phyloP scores from a whole-genome alignment of 2,329 filamentous ascomycete genomes.

The Pestalotiopsis sp. region DNA sequence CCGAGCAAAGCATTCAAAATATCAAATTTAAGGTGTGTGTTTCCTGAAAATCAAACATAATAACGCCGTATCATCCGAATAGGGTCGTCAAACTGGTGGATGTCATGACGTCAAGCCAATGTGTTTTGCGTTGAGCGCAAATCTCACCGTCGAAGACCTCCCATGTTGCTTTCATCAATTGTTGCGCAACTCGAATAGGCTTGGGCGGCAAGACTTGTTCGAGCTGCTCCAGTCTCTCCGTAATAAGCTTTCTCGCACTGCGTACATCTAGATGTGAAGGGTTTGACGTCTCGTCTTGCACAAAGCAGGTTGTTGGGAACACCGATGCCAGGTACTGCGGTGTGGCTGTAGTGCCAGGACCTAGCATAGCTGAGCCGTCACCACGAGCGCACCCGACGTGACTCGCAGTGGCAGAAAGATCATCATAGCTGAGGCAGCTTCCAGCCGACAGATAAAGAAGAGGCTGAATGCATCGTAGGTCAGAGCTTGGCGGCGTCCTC shows the following conservation, averaged over 20 bases:
- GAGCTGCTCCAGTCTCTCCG: slow-evolving; percentile 1
- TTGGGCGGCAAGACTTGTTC: slow-evolving; percentile 5
- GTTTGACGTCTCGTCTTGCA: not conserved
- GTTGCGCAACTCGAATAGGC: slow-evolving; percentile 1
- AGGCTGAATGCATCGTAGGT: slow-evolving; percentile 7
- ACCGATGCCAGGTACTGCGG: not conserved
- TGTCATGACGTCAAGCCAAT: slow-evolving; percentile 9
- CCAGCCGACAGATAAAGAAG: slow-evolving; percentile 5
- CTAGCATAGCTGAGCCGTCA: not conserved
- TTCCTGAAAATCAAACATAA: not conserved
- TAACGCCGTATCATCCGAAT: not conserved
- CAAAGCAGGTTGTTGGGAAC: not conserved
- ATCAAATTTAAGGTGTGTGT: not conserved
- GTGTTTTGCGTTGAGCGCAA: not conserved
- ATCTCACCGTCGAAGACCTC: slow-evolving; percentile 3
- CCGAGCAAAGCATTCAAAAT: not conserved
- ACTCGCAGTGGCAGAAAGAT: not conserved
- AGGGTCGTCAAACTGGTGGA: slow-evolving; percentile 1
- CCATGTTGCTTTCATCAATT: slow-evolving; percentile 7
- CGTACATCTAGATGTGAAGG: not conserved
- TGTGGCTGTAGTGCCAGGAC: not conserved
- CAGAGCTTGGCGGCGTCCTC: not conserved
- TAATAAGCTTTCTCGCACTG: not conserved
- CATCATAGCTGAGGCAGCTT: slow-evolving; percentile 5
- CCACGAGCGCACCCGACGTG: not conserved